Evolutionary conservation across 108 stramenopile genomes (phyloP), one percentile per base, ranked within the genome.

Genomic region (Skeletonema menzelii): DNA sequence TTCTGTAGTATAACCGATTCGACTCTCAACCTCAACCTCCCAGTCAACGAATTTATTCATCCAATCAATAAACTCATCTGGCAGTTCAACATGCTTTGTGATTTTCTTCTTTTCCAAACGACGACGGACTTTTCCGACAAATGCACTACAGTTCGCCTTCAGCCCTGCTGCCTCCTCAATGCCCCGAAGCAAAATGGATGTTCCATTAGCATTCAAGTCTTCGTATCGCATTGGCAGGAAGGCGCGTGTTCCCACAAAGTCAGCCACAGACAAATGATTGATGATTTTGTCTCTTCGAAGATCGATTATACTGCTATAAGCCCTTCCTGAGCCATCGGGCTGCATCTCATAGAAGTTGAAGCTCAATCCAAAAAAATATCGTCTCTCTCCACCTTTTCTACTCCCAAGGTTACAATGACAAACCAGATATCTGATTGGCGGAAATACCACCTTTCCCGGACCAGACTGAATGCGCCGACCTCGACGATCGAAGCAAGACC

Each of bases 11-110:
- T n/a, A n/a, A n/a, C n/a, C n/a, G n/a, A n/a, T n/a, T n/a, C 19
- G 56, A n/a, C 56, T 58, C 42, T 82, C 81, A 11, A 77, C n/a
- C n/a, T n/a, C n/a, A n/a, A n/a, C 72, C 24, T 76, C 76, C 81
- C 81, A 82, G 63, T 82, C 75, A 56, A 68, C 76, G 64, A 30
- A 77, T 40, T 66, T 35, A 49, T 77, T 73, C 81, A 82, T 77
- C 81, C 81, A 82, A 10, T 72, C 34, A 40, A 82, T 30, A 46
- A 63, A 73, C 15, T 82, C 81, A 38, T 53, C 42, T 34, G 75
- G 58, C 17, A 77, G 28, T 28, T 59, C 47, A 22, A 38, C 56
- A 38, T 72, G 81, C 59, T 73, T 65, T 27, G 59, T 70, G 24
- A 34, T 70, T n/a, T 10, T 19, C 22, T 59, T 26, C 26, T 24